phyloP scores from a whole-genome alignment of 2,329 filamentous ascomycete species.

The Ophiostoma angusticollis region DNA sequence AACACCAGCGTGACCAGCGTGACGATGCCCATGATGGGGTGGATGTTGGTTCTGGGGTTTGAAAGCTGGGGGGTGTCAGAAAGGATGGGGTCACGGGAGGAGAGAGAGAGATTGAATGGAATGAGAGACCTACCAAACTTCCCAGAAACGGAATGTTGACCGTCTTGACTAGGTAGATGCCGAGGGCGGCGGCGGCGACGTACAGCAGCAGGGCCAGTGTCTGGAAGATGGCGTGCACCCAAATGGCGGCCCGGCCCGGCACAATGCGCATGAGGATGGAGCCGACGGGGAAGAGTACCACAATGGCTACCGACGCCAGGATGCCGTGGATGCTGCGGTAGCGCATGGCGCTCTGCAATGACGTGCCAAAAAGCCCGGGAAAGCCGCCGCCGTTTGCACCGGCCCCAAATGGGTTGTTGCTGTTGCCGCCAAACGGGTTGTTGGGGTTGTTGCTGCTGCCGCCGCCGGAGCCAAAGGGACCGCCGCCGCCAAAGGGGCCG shows the following conservation, averaged over 20 bases:
- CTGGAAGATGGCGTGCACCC: slow-evolving; percentile 28
- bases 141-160: slow-evolving; percentile 25
- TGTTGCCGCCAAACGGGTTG: not conserved
- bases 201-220: slow-evolving; percentile 24
- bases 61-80: slow-evolving; percentile 17
- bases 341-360: slow-evolving; percentile 17
- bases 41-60: slow-evolving; percentile 23
- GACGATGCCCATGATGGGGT: slow-evolving; percentile 35
- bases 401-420: not conserved
- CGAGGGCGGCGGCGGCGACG: slow-evolving; percentile 27
- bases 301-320: slow-evolving; percentile 28
- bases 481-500: slow-evolving; percentile 2
- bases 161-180: slow-evolving; percentile 26
- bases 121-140: slow-evolving; percentile 11
- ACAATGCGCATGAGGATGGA: slow-evolving; percentile 29
- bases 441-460: not conserved
- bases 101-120: not conserved
- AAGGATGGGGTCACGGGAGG: not conserved
- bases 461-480: not conserved
- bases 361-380: slow-evolving; percentile 17
- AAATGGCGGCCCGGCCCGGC: slow-evolving; percentile 23
- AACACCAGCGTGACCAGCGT: slow-evolving; percentile 26
- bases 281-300: slow-evolving; percentile 31
- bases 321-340: slow-evolving; percentile 28
- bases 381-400: slow-evolving; percentile 8